Conservation (phyloP, 1,284 basidiomycete species). For the Cystobasidium sp. region DNA sequence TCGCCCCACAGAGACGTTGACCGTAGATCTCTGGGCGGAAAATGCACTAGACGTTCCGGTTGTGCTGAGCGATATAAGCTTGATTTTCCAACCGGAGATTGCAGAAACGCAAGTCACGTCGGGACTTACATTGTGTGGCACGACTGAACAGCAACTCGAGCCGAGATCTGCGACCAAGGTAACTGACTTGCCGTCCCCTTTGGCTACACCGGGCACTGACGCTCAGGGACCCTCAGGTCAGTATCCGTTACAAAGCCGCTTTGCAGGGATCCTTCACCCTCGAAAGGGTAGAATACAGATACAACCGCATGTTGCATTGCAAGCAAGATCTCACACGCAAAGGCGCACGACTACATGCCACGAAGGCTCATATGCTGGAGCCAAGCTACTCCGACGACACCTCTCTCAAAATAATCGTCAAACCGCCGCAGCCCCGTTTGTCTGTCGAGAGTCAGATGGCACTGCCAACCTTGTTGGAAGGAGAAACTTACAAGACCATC, state of each 20-base stretch:
- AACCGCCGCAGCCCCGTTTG: slow-evolving; percentile 55
- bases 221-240: neutral
- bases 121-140: slow-evolving; percentile 35
- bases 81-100: slow-evolving; percentile 31
- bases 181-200: neutral
- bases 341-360: slow-evolving; percentile 58
- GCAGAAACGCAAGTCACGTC: neutral
- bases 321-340: slow-evolving; percentile 56
- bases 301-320: slow-evolving; percentile 59
- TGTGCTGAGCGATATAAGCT: slow-evolving; percentile 49
- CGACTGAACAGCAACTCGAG: slow-evolving; percentile 52
- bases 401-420: slow-evolving; percentile 56
- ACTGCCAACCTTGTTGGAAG: slow-evolving; percentile 53
- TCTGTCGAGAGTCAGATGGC: slow-evolving; percentile 50
- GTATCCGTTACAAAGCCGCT: slow-evolving; percentile 53
- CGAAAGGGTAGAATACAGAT: slow-evolving; percentile 56
- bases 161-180: slow-evolving; percentile 55
- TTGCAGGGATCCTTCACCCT: slow-evolving; percentile 53
- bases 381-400: slow-evolving; percentile 59
- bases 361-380: slow-evolving; percentile 57
- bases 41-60: slow-evolving; percentile 60
- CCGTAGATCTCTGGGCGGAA: slow-evolving; percentile 57
- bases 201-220: neutral
- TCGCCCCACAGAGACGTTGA: slow-evolving; percentile 54
- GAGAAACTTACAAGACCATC: slow-evolving; percentile 51